Conservation (phyloP, 192 early-diverging fungal species). For the Spinellus fusiger region DNA sequence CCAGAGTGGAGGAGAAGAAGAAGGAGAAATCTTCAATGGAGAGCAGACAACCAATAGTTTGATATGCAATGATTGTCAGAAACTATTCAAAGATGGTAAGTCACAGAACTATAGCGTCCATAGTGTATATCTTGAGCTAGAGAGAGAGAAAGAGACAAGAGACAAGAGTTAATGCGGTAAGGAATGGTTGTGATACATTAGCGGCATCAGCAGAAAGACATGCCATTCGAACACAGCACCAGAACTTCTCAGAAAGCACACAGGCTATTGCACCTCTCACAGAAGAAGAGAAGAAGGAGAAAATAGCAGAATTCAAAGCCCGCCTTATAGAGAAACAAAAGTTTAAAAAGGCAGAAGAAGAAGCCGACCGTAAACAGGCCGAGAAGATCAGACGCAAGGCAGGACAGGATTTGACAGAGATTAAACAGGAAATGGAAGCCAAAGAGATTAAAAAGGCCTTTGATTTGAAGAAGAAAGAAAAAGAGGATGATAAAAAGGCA, state of each 20-base stretch:
- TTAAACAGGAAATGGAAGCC: constrained; percentile 64
- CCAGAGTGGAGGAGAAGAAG: neutral
- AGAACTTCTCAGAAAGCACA: constrained; percentile 73
- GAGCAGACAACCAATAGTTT: constrained; percentile 76
- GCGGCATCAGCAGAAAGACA: constrained; percentile 71
- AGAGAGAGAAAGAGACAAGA: neutral
- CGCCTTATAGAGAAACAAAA: constrained; percentile 61
- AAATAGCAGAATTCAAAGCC: constrained; percentile 63
- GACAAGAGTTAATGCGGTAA: too few relatives aligned
- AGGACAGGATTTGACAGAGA: constrained; percentile 63
- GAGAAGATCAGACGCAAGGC: constrained; percentile 72
- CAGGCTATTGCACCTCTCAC: constrained; percentile 73
- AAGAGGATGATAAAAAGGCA: constrained; percentile 70
- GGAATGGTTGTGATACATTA: too few relatives aligned
- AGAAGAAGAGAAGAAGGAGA: constrained; percentile 71
- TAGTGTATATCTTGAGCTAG: too few relatives aligned
- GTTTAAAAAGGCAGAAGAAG: constrained; percentile 47
- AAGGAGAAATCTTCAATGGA: constrained; percentile 58
- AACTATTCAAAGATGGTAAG: constrained; percentile 69
- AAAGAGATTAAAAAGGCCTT: constrained; percentile 70
- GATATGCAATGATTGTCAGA: constrained; percentile 77
- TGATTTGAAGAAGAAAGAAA: constrained; percentile 66
- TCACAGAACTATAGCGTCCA: neutral
- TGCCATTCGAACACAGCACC: constrained; percentile 65
- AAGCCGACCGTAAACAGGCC: constrained; percentile 60